Evolutionary conservation across 2,329 filamentous ascomycete species (phyloP).

Genomic region (Venturia oleaginea): DNA sequence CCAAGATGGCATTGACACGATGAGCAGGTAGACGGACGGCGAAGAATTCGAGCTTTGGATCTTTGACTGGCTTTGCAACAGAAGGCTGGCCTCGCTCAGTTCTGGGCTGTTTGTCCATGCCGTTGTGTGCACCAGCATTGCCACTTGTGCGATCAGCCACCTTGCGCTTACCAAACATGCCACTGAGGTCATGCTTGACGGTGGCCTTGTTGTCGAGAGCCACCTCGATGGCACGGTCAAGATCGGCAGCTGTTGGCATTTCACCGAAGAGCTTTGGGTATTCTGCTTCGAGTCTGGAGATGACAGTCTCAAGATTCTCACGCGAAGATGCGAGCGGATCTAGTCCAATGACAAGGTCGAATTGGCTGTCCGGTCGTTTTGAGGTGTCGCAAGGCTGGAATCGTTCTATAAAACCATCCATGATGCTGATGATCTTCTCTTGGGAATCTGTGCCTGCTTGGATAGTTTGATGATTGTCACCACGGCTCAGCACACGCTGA

Average conservation of each 20-base stretch:
- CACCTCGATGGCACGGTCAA: constrained; percentile 69
- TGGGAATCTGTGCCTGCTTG: constrained; percentile 66
- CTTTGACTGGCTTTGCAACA: constrained; percentile 24
- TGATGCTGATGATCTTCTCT: constrained; percentile 74
- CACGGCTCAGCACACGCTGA: constrained; percentile 70
- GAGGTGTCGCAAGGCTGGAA: constrained; percentile 70
- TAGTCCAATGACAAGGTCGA: constrained; percentile 78
- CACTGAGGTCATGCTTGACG: constrained; percentile 64
- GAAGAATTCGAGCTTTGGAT: constrained; percentile 54
- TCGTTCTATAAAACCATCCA: constrained; percentile 84
- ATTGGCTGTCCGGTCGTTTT: constrained; percentile 64
- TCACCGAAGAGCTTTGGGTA: constrained; percentile 69
- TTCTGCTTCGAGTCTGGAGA: constrained; percentile 60
- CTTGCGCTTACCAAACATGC: constrained; percentile 39
- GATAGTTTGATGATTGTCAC: constrained; percentile 97
- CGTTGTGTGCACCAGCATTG: constrained; percentile 18
- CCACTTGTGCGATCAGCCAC: constrained; percentile 26
- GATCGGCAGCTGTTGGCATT: constrained; percentile 61
- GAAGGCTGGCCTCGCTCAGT: constrained; percentile 19
- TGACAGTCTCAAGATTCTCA: constrained; percentile 72
- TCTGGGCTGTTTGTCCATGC: constrained; percentile 23
- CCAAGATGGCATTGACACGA: constrained; percentile 50
- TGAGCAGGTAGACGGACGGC: constrained; percentile 45
- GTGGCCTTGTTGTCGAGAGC: constrained; percentile 66
- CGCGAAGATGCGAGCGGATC: constrained; percentile 70